Evolutionary conservation across 108 stramenopile genomes (phyloP).

Genomic region (Nitzschia sp.): DNA sequence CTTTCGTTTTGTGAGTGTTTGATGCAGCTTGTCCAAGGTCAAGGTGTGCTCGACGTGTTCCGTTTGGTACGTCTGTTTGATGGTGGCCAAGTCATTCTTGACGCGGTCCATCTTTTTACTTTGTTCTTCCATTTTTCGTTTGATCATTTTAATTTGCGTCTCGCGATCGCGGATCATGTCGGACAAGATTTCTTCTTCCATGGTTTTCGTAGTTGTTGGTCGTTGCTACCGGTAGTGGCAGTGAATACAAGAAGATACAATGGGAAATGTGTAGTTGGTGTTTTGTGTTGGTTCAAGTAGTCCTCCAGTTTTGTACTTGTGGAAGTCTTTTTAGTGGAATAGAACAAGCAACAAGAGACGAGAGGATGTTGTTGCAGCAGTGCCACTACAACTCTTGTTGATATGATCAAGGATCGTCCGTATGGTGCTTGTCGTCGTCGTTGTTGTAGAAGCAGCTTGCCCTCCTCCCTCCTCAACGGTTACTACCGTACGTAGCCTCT

Average conservation of each 20-base stretch:
- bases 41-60: slow-evolving; percentile 25
- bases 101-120: slow-evolving; percentile 27
- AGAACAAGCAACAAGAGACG: not conserved
- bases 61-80: slow-evolving; percentile 5
- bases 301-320: not conserved
- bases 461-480: too few relatives aligned
- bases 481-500: too few relatives aligned
- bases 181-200: slow-evolving; percentile 51
- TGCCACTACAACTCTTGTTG: too few relatives aligned
- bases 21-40: slow-evolving; percentile 17
- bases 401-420: too few relatives aligned
- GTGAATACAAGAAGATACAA: not conserved
- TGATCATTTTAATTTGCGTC: slow-evolving; percentile 35
- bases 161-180: slow-evolving; percentile 64
- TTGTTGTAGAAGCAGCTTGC: too few relatives aligned
- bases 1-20: slow-evolving; percentile 8
- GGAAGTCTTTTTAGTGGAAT: too few relatives aligned
- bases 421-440: too few relatives aligned
- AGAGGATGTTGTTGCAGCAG: not conserved
- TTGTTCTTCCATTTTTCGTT: slow-evolving; percentile 33
- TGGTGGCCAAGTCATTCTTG: slow-evolving; percentile 8
- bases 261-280: not conserved
- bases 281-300: not conserved
- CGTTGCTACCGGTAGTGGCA: too few relatives aligned
- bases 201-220: slow-evolving; percentile 14